A percentile compares a stretch with the other conserved stretches of the same genome.
Evolutionary conservation across 192 early-diverging fungal species (phyloP).

Genomic region (Coemansia sp.): DNA sequence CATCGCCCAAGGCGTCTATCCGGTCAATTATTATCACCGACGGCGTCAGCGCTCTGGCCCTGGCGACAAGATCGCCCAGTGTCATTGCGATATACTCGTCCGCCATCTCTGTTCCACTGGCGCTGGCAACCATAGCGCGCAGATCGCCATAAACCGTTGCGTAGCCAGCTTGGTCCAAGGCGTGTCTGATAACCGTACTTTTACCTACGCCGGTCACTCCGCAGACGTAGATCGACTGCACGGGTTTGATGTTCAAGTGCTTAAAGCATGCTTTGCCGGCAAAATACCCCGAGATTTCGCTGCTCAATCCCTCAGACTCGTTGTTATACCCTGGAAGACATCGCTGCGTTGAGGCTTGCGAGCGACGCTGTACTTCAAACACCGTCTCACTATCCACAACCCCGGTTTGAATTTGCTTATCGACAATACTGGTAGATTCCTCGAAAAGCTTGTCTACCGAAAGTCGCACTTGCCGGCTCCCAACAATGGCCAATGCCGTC

Average conservation of each 20-base stretch:
- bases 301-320: conserved; percentile 9
- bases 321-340: conserved; percentile 30
- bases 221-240: conserved; percentile 23
- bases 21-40: conserved; percentile 34
- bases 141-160: conserved; percentile 29
- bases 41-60: conserved; percentile 27
- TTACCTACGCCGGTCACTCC: conserved; percentile 47
- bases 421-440: not conserved
- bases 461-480: not conserved
- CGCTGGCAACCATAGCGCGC: conserved; percentile 29
- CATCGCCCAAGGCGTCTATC: conserved; percentile 30
- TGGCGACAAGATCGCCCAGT: conserved; percentile 20
- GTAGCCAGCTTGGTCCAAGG: conserved; percentile 18
- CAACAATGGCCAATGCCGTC: not conserved
- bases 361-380: not conserved
- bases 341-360: not conserved
- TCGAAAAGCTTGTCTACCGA: not conserved
- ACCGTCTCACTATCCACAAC: not conserved
- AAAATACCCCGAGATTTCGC: conserved; percentile 43
- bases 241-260: conserved; percentile 24
- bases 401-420: not conserved
- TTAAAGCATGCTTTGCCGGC: conserved; percentile 12
- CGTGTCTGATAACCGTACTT: conserved; percentile 23
- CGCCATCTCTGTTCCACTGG: conserved; percentile 35
- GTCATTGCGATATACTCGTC: conserved; percentile 39